These are phyloP conservation scores for Camelina laxa DNA, from an alignment of 345 rosid species.

Conservation along the genomic window DNA sequence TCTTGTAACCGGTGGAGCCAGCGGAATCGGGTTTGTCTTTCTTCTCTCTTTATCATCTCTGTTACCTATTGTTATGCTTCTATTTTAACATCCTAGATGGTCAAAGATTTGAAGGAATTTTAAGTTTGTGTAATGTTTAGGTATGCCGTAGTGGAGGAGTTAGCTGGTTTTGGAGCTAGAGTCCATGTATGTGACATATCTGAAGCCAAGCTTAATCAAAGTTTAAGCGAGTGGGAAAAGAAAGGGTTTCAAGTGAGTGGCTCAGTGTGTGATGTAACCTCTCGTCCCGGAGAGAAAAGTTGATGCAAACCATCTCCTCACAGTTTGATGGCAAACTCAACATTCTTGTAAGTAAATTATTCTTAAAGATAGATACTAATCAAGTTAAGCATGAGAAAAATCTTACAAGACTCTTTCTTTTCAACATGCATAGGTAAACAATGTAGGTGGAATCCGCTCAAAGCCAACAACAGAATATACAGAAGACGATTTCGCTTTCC, in stretches of 20 bases:
- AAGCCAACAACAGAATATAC: too few relatives aligned
- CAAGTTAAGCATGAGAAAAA: too few relatives aligned
- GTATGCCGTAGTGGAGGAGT: conserved; percentile 37
- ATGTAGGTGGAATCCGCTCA: too few relatives aligned
- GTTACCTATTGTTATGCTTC: not conserved
- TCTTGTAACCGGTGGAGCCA: conserved; percentile 39
- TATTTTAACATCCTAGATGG: too few relatives aligned
- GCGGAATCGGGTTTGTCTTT: conserved; percentile 30
- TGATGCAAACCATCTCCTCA: not conserved
- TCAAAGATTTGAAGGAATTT: too few relatives aligned
- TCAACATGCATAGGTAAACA: too few relatives aligned
- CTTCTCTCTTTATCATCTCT: not conserved
- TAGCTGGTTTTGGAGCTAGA: not conserved
- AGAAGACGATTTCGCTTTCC: too few relatives aligned
- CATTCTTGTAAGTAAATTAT: conserved; percentile 27
- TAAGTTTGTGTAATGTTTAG: conserved; percentile 21
- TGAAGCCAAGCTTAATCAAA: too few relatives aligned
- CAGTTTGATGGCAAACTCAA: conserved; percentile 34
- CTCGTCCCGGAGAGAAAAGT: conserved; percentile 11
- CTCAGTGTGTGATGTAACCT: conserved; percentile 30
- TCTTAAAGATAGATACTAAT: too few relatives aligned
- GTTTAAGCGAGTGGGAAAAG: too few relatives aligned
- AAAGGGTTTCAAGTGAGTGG: not conserved
- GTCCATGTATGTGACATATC: too few relatives aligned
- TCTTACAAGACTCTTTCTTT: too few relatives aligned